phyloP scores from a whole-genome alignment of 148 eudicot species.

The Agrostemma githago region DNA sequence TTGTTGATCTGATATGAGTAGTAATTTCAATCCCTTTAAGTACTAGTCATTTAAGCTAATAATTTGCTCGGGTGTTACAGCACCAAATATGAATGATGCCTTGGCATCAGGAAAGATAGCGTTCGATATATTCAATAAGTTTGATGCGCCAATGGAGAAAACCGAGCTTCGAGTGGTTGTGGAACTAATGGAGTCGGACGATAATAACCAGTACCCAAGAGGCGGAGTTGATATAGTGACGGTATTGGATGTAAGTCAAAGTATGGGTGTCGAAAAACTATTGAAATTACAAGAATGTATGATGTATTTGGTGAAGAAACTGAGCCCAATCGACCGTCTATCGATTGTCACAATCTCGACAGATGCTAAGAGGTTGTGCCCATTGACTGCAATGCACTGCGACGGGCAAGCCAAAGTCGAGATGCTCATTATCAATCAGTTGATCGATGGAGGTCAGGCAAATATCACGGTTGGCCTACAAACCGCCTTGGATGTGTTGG shows the following conservation, averaged over 20 bases:
- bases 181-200: neutral
- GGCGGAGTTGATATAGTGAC: conserved; percentile 16
- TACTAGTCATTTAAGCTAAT: too few relatives aligned
- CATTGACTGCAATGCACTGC: neutral
- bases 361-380: neutral
- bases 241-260: conserved; percentile 18
- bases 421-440: neutral
- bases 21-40: too few relatives aligned
- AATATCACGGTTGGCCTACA: conserved; percentile 11
- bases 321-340: conserved; percentile 12
- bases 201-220: neutral
- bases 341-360: neutral
- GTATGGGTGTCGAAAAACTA: conserved; percentile 4
- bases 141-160: neutral
- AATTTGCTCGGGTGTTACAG: too few relatives aligned
- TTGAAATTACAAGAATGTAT: neutral
- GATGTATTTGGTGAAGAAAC: conserved; percentile 13
- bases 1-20: too few relatives aligned
- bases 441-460: neutral
- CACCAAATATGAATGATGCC: neutral
- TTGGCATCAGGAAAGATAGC: neutral
- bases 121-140: neutral
- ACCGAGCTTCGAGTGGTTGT: neutral
- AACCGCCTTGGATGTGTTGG: neutral
- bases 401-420: neutral